A percentile compares a stretch with the other conserved stretches of the same genome.
phyloP scores from a whole-genome alignment of 1,284 basidiomycete species.

The Leccinum pachyderme region DNA sequence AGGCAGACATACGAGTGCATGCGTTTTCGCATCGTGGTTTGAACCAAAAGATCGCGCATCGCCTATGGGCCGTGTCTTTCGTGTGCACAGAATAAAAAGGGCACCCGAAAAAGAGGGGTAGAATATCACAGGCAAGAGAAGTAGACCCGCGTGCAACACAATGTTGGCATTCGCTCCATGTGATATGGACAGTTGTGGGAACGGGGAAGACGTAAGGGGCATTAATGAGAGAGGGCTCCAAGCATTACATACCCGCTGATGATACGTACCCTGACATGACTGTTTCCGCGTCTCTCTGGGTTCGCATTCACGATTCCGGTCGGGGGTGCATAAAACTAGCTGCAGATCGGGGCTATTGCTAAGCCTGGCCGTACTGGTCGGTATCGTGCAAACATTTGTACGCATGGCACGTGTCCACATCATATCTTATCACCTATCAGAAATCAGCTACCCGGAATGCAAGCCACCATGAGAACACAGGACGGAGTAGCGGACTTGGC shows the following conservation, averaged over 20 bases:
- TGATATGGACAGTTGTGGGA: conserved; percentile 16
- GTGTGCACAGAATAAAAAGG: not conserved
- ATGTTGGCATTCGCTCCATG: conserved; percentile 4
- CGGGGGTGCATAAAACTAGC: conserved; percentile 1
- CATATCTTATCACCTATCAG: not conserved
- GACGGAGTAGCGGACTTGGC: not conserved
- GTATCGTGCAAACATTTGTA: no score
- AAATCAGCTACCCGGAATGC: not conserved
- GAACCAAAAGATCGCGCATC: not conserved
- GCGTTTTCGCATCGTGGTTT: conserved; percentile 6
- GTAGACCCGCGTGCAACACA: conserved; percentile 10
- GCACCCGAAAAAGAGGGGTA: not conserved
- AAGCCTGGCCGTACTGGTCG: not conserved
- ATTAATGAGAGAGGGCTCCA: not conserved
- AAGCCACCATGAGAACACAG: not conserved
- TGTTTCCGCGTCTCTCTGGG: conserved; percentile 13
- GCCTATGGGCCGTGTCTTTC: conserved; percentile 11
- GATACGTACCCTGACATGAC: conserved; percentile 6
- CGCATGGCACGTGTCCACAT: not conserved
- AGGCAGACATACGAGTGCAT: conserved; percentile 1
- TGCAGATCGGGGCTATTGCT: not conserved
- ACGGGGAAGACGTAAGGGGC: conserved; percentile 9
- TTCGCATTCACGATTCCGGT: conserved; percentile 2
- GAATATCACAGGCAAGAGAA: not conserved
- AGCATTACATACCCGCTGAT: not conserved